A percentile compares a stretch with the other conserved stretches of the same genome.
Evolutionary conservation across 1,284 basidiomycete genomes (phyloP).

Genomic region (Ceratobasidium sp.): DNA sequence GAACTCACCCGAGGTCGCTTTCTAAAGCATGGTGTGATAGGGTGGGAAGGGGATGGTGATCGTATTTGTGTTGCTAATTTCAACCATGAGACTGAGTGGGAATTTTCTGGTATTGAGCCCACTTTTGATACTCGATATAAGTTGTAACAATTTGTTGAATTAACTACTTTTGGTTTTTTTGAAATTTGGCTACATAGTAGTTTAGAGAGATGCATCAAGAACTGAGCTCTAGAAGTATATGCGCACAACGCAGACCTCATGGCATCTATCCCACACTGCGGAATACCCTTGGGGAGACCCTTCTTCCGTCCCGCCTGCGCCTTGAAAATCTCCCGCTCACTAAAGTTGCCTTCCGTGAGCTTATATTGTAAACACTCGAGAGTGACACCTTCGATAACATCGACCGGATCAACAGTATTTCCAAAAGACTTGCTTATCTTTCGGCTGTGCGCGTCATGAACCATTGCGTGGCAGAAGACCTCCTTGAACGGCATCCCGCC

Average conservation of each 20-base stretch:
- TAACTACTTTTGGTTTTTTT: too few relatives aligned
- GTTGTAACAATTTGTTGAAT: too few relatives aligned
- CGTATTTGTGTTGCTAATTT: slow-evolving; percentile 22
- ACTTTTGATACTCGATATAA: not conserved
- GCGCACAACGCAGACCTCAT: slow-evolving; percentile 95
- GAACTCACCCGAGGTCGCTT: not conserved
- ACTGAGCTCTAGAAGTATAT: slow-evolving; percentile 85
- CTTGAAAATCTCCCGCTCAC: slow-evolving; percentile 93
- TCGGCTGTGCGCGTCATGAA: slow-evolving; percentile 97
- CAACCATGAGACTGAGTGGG: slow-evolving; percentile 21
- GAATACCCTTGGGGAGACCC: slow-evolving; percentile 99
- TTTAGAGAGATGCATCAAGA: not conserved
- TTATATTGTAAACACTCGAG: slow-evolving; percentile 91
- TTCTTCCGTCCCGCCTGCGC: slow-evolving; percentile 98
- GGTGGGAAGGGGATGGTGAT: slow-evolving; percentile 11
- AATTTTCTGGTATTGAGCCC: slow-evolving; percentile 1
- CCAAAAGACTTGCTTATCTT: slow-evolving; percentile 99
- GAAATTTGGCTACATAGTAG: too few relatives aligned
- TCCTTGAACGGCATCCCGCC: slow-evolving; percentile 95
- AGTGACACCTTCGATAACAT: slow-evolving; percentile 91
- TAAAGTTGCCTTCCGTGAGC: slow-evolving; percentile 92
- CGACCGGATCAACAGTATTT: slow-evolving; percentile 98
- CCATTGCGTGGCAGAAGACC: slow-evolving; percentile 99
- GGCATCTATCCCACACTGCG: slow-evolving; percentile 98
- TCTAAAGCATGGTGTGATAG: not conserved